Evolutionary conservation across 2,329 filamentous ascomycete genomes (phyloP).

Genomic region (Ophiognomonia clavigignenti-juglandacearum): DNA sequence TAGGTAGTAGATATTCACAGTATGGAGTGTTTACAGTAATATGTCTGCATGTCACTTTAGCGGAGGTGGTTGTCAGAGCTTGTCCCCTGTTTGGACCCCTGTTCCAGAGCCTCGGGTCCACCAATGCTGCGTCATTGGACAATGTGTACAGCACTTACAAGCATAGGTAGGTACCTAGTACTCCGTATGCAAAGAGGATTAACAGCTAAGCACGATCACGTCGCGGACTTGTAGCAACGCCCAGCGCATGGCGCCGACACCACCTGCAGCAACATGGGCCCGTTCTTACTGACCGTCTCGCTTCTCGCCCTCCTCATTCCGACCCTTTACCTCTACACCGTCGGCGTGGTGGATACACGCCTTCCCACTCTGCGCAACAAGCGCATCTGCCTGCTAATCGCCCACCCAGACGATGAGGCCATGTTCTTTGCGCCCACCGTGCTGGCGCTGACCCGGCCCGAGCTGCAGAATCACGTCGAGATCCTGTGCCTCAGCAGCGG

Average conservation of each 20-base stretch:
- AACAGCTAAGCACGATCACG: too few species aligned
- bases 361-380: conserved; percentile 69
- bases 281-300: conserved; percentile 21
- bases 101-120: too few species aligned
- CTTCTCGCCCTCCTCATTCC: conserved; percentile 38
- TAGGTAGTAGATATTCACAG: too few species aligned
- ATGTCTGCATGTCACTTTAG: too few species aligned
- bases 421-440: conserved; percentile 98
- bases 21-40: too few species aligned
- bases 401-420: conserved; percentile 96
- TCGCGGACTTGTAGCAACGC: too few species aligned
- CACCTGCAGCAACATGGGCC: conserved; percentile 19
- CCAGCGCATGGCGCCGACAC: background rate
- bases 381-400: conserved; percentile 87
- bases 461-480: conserved; percentile 83
- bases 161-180: too few species aligned
- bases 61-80: too few species aligned
- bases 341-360: conserved; percentile 38
- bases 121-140: too few species aligned
- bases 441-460: conserved; percentile 74
- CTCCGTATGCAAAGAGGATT: too few species aligned
- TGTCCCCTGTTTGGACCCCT: too few species aligned
- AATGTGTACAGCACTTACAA: too few species aligned
- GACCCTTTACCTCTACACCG: conserved; percentile 48
- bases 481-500: conserved; percentile 90